Evolutionary conservation across 352 stramenopile species (phyloP).

Genomic region (Pythium periplocum): DNA sequence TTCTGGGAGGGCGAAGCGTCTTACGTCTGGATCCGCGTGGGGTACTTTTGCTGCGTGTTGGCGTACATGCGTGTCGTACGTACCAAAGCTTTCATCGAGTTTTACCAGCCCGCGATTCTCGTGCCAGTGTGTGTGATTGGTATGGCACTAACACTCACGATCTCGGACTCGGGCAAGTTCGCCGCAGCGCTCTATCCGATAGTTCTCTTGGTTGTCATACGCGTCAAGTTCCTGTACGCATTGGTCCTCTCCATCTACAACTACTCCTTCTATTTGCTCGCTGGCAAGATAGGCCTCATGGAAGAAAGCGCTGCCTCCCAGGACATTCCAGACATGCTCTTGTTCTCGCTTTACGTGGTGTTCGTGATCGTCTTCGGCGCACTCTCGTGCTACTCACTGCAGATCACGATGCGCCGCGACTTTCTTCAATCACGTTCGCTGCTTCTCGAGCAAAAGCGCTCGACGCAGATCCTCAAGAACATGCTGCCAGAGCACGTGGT

Average conservation of each 20-base stretch:
- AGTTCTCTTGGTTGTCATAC: slow-evolving; percentile 75
- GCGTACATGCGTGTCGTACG: slow-evolving; percentile 62
- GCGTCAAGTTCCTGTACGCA: slow-evolving; percentile 82
- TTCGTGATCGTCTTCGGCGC: slow-evolving; percentile 72
- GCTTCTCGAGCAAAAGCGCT: slow-evolving; percentile 70
- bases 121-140: slow-evolving; percentile 60
- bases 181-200: slow-evolving; percentile 75
- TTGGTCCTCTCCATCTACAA: slow-evolving; percentile 75
- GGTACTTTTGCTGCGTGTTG: slow-evolving; percentile 67
- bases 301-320: slow-evolving; percentile 14
- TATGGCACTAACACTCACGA: slow-evolving; percentile 76
- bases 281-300: slow-evolving; percentile 43
- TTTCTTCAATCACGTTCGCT: slow-evolving; percentile 79
- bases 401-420: slow-evolving; percentile 78
- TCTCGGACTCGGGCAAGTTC: slow-evolving; percentile 82
- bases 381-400: slow-evolving; percentile 77
- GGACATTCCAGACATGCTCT: slow-evolving; percentile 38
- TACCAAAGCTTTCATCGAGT: slow-evolving; percentile 64
- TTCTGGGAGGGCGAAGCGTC: slow-evolving; percentile 51
- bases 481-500: slow-evolving; percentile 84
- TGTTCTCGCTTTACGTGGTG: slow-evolving; percentile 70
- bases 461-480: slow-evolving; percentile 81
- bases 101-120: slow-evolving; percentile 75
- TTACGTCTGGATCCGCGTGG: slow-evolving; percentile 61
- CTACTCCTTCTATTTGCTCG: slow-evolving; percentile 72